Conservation (phyloP, 371 early-diverging fungal genomes). For the Furculomyces boomerangus region DNA sequence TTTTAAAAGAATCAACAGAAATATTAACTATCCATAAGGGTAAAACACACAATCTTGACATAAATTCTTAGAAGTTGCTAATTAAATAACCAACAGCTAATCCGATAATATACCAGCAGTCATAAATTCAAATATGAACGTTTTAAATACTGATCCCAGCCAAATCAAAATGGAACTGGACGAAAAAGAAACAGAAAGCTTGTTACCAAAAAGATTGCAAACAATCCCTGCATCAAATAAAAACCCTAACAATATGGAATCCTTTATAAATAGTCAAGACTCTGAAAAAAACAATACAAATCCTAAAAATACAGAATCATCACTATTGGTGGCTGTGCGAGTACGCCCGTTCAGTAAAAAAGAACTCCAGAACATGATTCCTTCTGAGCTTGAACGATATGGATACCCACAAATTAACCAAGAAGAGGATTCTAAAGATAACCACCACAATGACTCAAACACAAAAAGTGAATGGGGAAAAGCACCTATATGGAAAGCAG, state of each 20-base stretch:
- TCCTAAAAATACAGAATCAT: conserved; percentile 9
- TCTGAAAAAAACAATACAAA: too few species aligned
- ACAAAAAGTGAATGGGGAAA: conserved; percentile 3
- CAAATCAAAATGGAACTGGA: neutral
- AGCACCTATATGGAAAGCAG: conserved; percentile 27
- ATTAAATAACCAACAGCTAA: too few species aligned
- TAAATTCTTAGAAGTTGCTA: too few species aligned
- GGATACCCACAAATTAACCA: neutral
- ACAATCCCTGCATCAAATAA: neutral
- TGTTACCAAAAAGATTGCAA: neutral
- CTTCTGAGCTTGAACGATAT: conserved; percentile 7
- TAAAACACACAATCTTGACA: too few species aligned
- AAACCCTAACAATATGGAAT: neutral
- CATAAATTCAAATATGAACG: neutral
- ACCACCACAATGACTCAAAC: neutral
- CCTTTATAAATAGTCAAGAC: too few species aligned
- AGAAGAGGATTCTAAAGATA: neutral
- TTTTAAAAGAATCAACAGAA: too few species aligned
- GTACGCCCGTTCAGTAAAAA: conserved; percentile 35
- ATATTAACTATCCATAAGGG: too few species aligned
- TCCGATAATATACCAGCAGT: too few species aligned
- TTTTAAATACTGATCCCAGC: neutral
- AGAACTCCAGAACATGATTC: conserved; percentile 14
- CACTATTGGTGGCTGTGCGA: conserved; percentile 33
- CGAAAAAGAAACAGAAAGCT: too few species aligned